Conservation (phyloP, 208 protist genomes). For the Acanthamoeba castellanii region DNA sequence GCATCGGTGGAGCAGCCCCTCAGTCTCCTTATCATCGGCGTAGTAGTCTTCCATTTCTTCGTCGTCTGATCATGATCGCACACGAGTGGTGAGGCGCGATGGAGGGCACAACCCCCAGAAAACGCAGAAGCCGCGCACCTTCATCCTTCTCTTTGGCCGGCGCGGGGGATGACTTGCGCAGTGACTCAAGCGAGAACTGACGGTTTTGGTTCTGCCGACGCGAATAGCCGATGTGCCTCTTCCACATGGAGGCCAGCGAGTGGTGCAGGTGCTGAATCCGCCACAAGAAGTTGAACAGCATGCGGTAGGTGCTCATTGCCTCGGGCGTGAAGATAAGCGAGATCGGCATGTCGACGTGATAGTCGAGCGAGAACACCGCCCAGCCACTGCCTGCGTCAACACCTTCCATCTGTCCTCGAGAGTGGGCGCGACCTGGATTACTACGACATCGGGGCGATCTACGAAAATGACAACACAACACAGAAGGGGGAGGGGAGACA, state of each 20-base stretch:
- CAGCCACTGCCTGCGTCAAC: slow-evolving; percentile 81
- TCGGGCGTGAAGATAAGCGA: slow-evolving; percentile 84
- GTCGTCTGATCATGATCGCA: neutral
- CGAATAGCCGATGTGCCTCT: slow-evolving; percentile 69
- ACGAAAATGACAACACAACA: neutral
- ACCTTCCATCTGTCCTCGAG: neutral
- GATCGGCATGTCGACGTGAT: slow-evolving; percentile 86
- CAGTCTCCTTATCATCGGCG: slow-evolving; percentile 25
- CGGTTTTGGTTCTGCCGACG: slow-evolving; percentile 26
- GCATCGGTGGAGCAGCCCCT: slow-evolving; percentile 76
- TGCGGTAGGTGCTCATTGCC: slow-evolving; percentile 76
- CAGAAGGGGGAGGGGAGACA: neutral
- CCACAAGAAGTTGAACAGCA: slow-evolving; percentile 89
- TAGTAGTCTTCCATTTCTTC: slow-evolving; percentile 42
- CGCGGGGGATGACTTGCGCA: neutral
- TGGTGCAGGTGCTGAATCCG: slow-evolving; percentile 86
- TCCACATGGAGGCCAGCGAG: slow-evolving; percentile 78
- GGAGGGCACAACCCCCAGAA: too few relatives aligned
- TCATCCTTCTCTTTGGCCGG: neutral
- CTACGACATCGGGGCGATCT: neutral
- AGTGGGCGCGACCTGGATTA: neutral
- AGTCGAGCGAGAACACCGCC: slow-evolving; percentile 91
- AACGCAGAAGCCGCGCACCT: neutral
- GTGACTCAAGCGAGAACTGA: slow-evolving; percentile 20
- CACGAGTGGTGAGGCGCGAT: neutral